phyloP scores from a whole-genome alignment of 176 grass and related monocot species.

The Oryza meridionalis region DNA sequence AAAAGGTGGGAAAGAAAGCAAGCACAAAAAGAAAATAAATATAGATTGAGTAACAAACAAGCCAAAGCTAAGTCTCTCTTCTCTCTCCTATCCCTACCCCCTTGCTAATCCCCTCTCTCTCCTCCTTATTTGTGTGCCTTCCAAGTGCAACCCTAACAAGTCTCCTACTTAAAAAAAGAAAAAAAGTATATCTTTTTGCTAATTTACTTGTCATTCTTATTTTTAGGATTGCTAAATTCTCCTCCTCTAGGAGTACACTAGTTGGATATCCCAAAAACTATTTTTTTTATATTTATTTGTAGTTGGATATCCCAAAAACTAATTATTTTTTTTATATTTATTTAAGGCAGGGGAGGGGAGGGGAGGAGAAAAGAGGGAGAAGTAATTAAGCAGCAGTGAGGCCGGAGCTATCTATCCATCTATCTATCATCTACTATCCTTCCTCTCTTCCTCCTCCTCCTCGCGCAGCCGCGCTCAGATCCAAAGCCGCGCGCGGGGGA shows the following conservation, averaged over 20 bases:
- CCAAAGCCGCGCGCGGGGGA: constrained; percentile 25
- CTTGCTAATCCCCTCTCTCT: background rate
- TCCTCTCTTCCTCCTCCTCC: background rate
- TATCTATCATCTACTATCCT: too few relatives aligned
- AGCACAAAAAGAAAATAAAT: background rate
- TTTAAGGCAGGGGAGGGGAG: constrained; percentile 29
- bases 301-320: too few relatives aligned
- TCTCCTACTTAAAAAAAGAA: too few relatives aligned
- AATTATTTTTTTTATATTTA: background rate
- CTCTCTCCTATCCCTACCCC: background rate
- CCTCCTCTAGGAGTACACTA: background rate
- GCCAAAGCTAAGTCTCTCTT: constrained; percentile 38
- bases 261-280: background rate
- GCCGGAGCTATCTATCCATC: background rate
- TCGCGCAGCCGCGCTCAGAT: constrained; percentile 39
- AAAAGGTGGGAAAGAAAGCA: background rate
- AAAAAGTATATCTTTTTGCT: background rate
- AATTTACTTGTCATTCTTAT: background rate
- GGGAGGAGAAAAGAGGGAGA: background rate
- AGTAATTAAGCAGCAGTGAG: constrained; percentile 36
- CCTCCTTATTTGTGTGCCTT: background rate
- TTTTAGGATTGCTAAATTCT: background rate
- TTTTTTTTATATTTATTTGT: background rate
- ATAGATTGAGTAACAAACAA: constrained; percentile 44
- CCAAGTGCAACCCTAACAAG: too few relatives aligned